Evolutionary conservation across 768 basidiomycete species (phyloP).

Genomic region (Mycena metata): DNA sequence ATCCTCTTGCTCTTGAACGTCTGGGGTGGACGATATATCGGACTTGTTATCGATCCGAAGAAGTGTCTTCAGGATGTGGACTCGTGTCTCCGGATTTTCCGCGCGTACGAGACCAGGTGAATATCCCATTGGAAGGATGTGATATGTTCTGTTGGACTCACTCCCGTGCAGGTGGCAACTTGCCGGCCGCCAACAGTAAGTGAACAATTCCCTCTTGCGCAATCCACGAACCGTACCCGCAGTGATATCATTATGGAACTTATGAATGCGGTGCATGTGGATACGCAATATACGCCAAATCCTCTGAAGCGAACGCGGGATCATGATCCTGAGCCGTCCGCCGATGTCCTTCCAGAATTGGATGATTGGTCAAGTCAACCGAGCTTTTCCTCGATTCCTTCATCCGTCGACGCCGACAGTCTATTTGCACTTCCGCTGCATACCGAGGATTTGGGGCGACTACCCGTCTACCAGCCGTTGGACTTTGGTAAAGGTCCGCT

Average conservation of each 20-base stretch:
- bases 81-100: constrained; percentile 28
- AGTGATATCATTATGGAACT: constrained; percentile 38
- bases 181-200: constrained; percentile 37
- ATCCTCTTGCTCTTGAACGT: constrained; percentile 25
- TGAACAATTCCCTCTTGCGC: neutral
- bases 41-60: constrained; percentile 23
- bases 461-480: constrained; percentile 31
- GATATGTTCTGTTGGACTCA: neutral
- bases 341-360: neutral
- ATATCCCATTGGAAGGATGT: neutral
- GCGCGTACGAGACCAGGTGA: constrained; percentile 28
- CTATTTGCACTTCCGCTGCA: constrained; percentile 29
- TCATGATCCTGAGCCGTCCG: constrained; percentile 2
- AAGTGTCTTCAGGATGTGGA: constrained; percentile 37
- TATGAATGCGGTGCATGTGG: constrained; percentile 31
- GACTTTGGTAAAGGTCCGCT: constrained; percentile 10
- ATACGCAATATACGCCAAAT: constrained; percentile 10
- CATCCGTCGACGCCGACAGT: constrained; percentile 3
- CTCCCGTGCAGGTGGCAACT: constrained; percentile 24
- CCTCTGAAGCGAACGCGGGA: constrained; percentile 28
- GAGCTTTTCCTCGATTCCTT: neutral
- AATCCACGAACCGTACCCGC: neutral
- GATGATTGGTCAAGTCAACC: neutral
- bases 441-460: constrained; percentile 30
- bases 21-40: constrained; percentile 32